phyloP scores from a whole-genome alignment of 371 early-diverging fungal genomes.

The Actinomucor elegans region DNA sequence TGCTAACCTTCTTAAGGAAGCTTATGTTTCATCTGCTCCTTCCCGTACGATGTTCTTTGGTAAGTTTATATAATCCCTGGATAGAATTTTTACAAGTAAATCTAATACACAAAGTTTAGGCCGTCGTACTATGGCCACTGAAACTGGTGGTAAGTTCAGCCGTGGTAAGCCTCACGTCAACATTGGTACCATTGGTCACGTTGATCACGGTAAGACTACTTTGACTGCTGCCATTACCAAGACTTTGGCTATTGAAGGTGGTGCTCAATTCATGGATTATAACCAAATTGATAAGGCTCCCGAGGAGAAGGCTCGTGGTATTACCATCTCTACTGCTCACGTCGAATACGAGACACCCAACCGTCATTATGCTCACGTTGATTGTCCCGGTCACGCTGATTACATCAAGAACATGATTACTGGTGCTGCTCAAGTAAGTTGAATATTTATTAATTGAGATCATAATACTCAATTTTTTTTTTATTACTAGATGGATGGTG shows the following conservation, averaged over 20 bases:
- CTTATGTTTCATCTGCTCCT: conserved; percentile 38
- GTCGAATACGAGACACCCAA: conserved; percentile 92
- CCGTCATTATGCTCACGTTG: conserved; percentile 97
- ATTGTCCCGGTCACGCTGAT: conserved; percentile 99
- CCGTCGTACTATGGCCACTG: conserved; percentile 51
- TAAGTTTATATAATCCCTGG: too few species aligned
- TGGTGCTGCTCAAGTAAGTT: conserved; percentile 93
- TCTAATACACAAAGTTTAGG: too few species aligned
- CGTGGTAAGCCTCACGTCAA: conserved; percentile 97
- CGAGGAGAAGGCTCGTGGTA: conserved; percentile 97
- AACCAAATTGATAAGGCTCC: conserved; percentile 97
- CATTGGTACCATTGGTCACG: conserved; percentile 99
- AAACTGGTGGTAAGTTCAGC: conserved; percentile 56
- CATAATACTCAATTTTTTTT: neutral
- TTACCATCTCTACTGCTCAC: conserved; percentile 95
- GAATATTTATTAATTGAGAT: neutral
- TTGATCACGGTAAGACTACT: conserved; percentile 99
- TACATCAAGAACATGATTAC: conserved; percentile 99
- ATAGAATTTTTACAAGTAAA: too few species aligned
- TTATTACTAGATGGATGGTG: conserved; percentile 86
- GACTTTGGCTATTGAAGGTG: conserved; percentile 74
- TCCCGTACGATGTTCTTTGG: conserved; percentile 46
- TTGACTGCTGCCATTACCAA: conserved; percentile 99
- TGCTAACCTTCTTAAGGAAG: conserved; percentile 39
- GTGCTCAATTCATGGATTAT: conserved; percentile 94